Percentiles rank a stretch among this genome's conserved stretches.
These are phyloP conservation scores for Tieghemiomyces parasiticus DNA, from an alignment of 192 early-diverging fungal species.

Conservation along the genomic window DNA sequence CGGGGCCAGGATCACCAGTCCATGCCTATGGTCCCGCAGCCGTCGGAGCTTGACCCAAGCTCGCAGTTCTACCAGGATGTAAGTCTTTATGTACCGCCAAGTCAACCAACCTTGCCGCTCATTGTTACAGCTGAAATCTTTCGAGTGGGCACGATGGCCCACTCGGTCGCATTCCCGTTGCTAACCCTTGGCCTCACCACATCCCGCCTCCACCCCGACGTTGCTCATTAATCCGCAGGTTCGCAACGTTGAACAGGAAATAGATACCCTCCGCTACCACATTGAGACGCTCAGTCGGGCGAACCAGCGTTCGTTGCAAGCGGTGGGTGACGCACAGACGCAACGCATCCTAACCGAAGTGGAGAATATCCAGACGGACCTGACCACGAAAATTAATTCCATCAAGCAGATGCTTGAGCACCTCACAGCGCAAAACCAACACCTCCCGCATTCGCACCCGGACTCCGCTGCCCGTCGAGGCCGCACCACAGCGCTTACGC, in stretches of 20 bases:
- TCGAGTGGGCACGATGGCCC: not conserved
- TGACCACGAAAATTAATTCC: not conserved
- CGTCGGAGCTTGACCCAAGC: no score
- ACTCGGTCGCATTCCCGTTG: not conserved
- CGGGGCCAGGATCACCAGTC: no score
- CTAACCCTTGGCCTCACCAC: not conserved
- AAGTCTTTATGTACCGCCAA: not conserved
- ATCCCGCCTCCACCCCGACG: not conserved
- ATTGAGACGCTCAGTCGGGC: not conserved
- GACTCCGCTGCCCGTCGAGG: not conserved
- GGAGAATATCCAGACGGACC: not conserved
- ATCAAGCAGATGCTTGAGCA: not conserved
- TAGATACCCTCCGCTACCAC: not conserved
- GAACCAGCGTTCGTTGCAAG: conserved; percentile 4
- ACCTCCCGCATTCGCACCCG: not conserved
- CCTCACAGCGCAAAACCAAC: not conserved
- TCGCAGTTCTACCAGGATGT: no score
- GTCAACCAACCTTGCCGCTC: not conserved
- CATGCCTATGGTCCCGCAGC: no score
- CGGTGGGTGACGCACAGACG: not conserved
- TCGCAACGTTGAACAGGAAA: not conserved
- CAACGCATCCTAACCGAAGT: not conserved
- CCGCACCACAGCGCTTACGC: not conserved
- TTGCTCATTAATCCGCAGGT: not conserved
- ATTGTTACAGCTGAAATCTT: not conserved